These are phyloP conservation scores for Prunus persica DNA, from an alignment of 306 rosid genomes.

Conservation along the genomic window Prunus_persica_NCBIv2 NC_034015.1:16491001-16491500, in stretches of 20 bases:
- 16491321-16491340: neutral
- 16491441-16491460: slow-evolving; percentile 93
- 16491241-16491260: slow-evolving; percentile 2
- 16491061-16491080: neutral
- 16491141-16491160: slow-evolving; percentile 96
- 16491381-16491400: neutral
- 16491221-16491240: slow-evolving; percentile 15
- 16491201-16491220: slow-evolving; percentile 40
- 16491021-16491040: slow-evolving; percentile 3
- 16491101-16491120: slow-evolving; percentile 81
- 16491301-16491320: neutral
- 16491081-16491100: slow-evolving; percentile 22
- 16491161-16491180: slow-evolving; percentile 85
- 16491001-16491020: slow-evolving; percentile 5
- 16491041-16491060: neutral
- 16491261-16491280: slow-evolving; percentile 6
- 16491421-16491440: slow-evolving; percentile 32
- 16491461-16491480: slow-evolving; percentile 99
- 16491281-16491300: neutral
- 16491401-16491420: neutral
- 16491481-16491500: slow-evolving; percentile 92
- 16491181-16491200: slow-evolving; percentile 82
- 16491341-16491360: neutral
- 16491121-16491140: slow-evolving; percentile 98
- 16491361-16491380: neutral